Evolutionary conservation across 1,139 yeast species (phyloP).

Genomic region (Lodderomyces pseudojiufengensis): DNA sequence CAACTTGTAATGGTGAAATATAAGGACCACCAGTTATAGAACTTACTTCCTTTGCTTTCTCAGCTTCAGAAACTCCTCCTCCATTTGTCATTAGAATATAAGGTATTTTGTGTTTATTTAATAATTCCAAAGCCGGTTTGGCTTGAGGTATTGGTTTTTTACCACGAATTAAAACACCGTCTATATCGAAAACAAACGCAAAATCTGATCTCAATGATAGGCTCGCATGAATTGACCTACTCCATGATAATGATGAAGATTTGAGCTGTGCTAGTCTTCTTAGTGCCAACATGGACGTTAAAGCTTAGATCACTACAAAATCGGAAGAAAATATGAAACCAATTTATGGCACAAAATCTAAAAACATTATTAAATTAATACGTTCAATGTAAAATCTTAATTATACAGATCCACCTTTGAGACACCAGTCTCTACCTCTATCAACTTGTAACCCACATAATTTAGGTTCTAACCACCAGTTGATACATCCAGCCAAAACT

Average conservation of each 20-base stretch:
- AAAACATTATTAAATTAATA: too few species aligned
- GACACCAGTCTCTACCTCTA: slow-evolving; percentile 65
- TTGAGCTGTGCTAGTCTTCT: too few species aligned
- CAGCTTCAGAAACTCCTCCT: slow-evolving; percentile 75
- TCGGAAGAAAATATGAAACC: too few species aligned
- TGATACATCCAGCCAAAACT: slow-evolving; percentile 73
- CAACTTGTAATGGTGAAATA: slow-evolving; percentile 61
- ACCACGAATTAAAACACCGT: slow-evolving; percentile 90
- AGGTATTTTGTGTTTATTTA: slow-evolving; percentile 62
- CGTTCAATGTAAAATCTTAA: too few species aligned
- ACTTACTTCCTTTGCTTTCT: slow-evolving; percentile 57
- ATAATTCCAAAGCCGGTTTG: slow-evolving; percentile 53
- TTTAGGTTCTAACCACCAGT: slow-evolving; percentile 66
- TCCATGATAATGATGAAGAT: too few species aligned
- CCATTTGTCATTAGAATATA: slow-evolving; percentile 88
- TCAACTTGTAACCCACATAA: slow-evolving; percentile 69
- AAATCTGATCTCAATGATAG: slow-evolving; percentile 7
- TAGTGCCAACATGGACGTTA: too few species aligned
- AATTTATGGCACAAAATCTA: too few species aligned
- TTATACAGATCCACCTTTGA: slow-evolving; percentile 14
- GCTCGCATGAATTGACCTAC: too few species aligned
- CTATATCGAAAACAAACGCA: slow-evolving; percentile 51
- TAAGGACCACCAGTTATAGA: slow-evolving; percentile 35
- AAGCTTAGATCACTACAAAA: too few species aligned
- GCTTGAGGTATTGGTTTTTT: slow-evolving; percentile 68